A percentile compares a stretch with the other conserved stretches of the same genome.
These are phyloP conservation scores for Dactylonectria macrodidyma DNA, from an alignment of 2,329 filamentous ascomycete species.

Conservation along the genomic window DNA sequence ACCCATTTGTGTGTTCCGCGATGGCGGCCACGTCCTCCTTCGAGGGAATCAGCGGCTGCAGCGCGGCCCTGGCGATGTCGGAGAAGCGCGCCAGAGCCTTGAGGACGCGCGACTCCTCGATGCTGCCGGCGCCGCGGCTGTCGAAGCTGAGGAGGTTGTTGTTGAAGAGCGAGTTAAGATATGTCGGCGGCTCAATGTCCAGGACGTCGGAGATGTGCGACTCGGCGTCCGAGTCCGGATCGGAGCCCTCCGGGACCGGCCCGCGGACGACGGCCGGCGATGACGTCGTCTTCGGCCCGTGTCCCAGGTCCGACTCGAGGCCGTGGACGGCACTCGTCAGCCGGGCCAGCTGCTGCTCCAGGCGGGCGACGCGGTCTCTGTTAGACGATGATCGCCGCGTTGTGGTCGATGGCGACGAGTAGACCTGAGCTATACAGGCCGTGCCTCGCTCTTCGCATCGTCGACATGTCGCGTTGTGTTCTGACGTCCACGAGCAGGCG, in stretches of 20 bases:
- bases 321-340: not conserved
- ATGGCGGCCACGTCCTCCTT: not conserved
- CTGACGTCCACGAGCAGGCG: conserved; percentile 5
- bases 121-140: not conserved
- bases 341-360: not conserved
- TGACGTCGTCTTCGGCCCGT: too few relatives aligned
- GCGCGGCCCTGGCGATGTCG: not conserved
- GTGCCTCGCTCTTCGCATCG: conserved; percentile 7
- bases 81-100: not conserved
- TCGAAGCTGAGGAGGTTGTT: conserved; percentile 7
- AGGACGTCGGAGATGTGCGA: not conserved
- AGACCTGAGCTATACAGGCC: not conserved
- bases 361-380: not conserved
- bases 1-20: not conserved
- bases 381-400: not conserved
- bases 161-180: conserved; percentile 10
- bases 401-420: conserved; percentile 1
- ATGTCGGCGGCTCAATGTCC: not conserved
- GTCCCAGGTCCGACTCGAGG: not conserved
- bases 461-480: not conserved
- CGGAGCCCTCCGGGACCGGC: not conserved
- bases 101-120: too few relatives aligned
- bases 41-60: conserved; percentile 7
- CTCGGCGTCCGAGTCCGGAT: not conserved
- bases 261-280: not conserved